Evolutionary conservation across 345 rosid species (phyloP).

Genomic region (Eucalyptus cloeziana): DNA sequence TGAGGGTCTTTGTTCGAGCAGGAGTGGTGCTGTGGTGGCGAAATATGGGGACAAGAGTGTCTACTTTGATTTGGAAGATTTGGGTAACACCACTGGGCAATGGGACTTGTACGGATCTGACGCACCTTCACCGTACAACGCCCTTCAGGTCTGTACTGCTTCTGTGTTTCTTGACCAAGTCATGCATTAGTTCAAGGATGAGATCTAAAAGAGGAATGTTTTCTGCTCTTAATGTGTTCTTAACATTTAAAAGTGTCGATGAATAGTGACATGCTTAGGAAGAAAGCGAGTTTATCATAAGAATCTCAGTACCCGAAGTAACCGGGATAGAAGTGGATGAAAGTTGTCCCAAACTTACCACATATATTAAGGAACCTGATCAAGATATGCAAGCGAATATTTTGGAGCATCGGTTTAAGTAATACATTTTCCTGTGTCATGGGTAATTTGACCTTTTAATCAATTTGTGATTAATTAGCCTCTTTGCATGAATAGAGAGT

Average conservation of each 20-base stretch:
- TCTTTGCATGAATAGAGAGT: neutral
- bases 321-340: neutral
- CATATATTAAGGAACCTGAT: neutral
- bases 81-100: conserved; percentile 92
- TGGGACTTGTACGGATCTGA: conserved; percentile 98
- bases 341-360: neutral
- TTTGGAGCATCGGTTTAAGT: neutral
- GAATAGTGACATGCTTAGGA: neutral
- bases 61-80: conserved; percentile 93
- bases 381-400: neutral
- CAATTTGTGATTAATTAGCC: neutral
- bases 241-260: neutral
- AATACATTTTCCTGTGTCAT: neutral
- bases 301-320: neutral
- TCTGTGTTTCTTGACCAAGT: neutral
- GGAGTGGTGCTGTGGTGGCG: conserved; percentile 65
- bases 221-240: neutral
- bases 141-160: conserved; percentile 55
- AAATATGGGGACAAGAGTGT: conserved; percentile 97
- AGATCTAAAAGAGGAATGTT: neutral
- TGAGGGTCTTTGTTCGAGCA: neutral
- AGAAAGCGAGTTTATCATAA: neutral
- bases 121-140: conserved; percentile 92
- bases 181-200: neutral
- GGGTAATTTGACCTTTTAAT: neutral